phyloP scores from a whole-genome alignment of 176 grass and related monocot genomes.

The Thinopyrum elongatum region DNA sequence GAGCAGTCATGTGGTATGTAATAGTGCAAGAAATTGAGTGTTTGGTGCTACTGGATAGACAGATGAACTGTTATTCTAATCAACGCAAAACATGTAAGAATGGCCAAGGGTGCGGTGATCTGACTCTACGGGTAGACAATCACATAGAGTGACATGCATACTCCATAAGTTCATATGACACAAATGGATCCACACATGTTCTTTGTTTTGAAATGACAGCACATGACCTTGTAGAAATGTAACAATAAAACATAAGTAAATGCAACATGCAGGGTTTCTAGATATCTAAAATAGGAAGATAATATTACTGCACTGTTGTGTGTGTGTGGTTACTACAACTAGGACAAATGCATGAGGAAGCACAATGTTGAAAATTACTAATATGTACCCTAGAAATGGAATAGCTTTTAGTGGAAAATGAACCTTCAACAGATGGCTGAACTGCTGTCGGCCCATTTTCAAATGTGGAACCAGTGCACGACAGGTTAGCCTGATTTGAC shows the following conservation, averaged over 20 bases:
- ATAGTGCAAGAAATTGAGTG: neutral
- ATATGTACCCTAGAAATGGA: neutral
- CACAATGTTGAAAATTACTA: neutral
- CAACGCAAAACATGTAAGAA: neutral
- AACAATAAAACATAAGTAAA: neutral
- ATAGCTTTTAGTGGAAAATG: neutral
- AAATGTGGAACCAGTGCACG: conserved; percentile 25
- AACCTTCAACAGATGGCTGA: conserved; percentile 45
- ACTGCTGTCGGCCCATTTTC: conserved; percentile 37
- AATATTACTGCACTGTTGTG: neutral
- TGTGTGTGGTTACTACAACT: neutral
- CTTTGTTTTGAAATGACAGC: neutral
- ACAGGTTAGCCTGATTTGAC: conserved; percentile 39
- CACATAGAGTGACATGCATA: neutral
- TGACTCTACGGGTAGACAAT: neutral
- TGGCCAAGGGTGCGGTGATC: neutral
- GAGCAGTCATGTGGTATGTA: neutral
- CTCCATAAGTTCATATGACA: neutral
- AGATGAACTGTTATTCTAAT: neutral
- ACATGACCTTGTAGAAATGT: neutral
- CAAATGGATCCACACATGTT: neutral
- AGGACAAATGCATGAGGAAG: neutral
- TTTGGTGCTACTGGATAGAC: neutral
- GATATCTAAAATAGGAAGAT: neutral
- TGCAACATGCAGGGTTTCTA: neutral